A percentile compares a stretch with the other conserved stretches of the same genome.
phyloP scores from a whole-genome alignment of 768 basidiomycete species.

The Mrakia hoshinonis region DNA sequence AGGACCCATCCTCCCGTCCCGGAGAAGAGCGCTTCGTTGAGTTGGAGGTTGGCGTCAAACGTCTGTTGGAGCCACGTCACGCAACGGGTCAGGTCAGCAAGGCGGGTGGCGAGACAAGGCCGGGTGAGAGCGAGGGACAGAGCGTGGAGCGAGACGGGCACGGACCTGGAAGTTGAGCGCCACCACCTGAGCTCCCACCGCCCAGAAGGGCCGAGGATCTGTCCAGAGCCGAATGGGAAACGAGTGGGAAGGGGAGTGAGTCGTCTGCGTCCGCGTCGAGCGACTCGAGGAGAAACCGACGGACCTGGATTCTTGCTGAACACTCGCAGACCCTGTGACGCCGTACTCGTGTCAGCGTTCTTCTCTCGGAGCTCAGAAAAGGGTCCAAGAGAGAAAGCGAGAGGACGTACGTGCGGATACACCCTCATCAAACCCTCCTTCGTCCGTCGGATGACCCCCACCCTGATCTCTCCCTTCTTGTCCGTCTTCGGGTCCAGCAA shows the following conservation, averaged over 20 bases:
- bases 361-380: not conserved
- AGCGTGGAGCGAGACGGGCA: not conserved
- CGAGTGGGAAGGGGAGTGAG: not conserved
- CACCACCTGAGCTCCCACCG: constrained; percentile 24
- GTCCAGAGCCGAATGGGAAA: too few species aligned
- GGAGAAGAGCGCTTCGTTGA: constrained; percentile 58
- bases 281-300: not conserved
- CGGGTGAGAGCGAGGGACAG: not conserved
- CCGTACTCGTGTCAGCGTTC: too few species aligned
- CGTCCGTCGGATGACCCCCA: constrained; percentile 6
- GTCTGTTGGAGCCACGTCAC: not conserved
- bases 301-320: constrained; percentile 11
- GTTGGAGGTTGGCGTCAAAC: constrained; percentile 44
- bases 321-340: constrained; percentile 23
- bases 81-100: too few species aligned
- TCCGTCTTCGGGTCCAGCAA: constrained; percentile 36
- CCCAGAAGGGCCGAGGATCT: constrained; percentile 24
- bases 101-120: not conserved
- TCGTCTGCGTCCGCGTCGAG: not conserved
- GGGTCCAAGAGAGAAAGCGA: not conserved
- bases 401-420: not conserved
- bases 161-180: constrained; percentile 26
- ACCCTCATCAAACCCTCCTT: not conserved
- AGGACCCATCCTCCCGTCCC: constrained; percentile 53
- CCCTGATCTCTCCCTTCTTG: constrained; percentile 3